Conservation (phyloP, 2,329 filamentous ascomycete genomes). For the Fusarium brevicatenulatum region DNA sequence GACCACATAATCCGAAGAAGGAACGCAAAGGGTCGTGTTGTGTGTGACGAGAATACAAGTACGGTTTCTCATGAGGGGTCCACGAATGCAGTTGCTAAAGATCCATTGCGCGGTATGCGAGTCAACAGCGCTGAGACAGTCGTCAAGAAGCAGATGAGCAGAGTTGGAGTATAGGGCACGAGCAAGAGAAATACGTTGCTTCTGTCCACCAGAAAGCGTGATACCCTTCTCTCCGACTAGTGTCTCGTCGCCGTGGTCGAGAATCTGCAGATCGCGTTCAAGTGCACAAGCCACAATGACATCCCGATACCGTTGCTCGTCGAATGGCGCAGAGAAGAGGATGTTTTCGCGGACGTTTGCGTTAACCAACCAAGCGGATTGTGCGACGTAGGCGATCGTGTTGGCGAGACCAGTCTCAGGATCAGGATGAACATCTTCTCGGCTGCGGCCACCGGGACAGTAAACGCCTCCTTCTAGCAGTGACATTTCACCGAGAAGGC, state of each 20-base stretch:
- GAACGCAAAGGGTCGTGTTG: conserved; percentile 89
- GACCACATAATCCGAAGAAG: conserved; percentile 82
- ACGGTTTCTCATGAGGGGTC: conserved; percentile 85
- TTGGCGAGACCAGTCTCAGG: conserved; percentile 88
- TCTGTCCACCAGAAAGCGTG: conserved; percentile 94
- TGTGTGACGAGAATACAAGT: conserved; percentile 97
- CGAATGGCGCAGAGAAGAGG: conserved; percentile 82
- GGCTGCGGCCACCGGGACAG: conserved; percentile 84
- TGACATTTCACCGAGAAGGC: conserved; percentile 95
- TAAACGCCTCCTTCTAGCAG: conserved; percentile 81
- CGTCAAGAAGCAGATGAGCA: conserved; percentile 88
- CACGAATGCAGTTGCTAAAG: conserved; percentile 90
- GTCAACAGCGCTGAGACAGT: conserved; percentile 95
- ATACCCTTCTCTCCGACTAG: conserved; percentile 98
- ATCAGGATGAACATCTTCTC: conserved; percentile 84
- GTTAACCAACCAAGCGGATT: conserved; percentile 97
- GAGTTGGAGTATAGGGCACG: conserved; percentile 96
- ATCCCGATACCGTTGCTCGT: conserved; percentile 84
- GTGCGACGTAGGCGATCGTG: conserved; percentile 94
- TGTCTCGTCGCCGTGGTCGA: conserved; percentile 92
- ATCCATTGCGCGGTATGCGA: conserved; percentile 99
- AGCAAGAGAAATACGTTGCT: conserved; percentile 96
- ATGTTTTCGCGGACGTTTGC: conserved; percentile 97
- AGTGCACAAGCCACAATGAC: conserved; percentile 92
- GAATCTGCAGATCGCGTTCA: conserved; percentile 89